phyloP scores from a whole-genome alignment of 2,329 filamentous ascomycete genomes.

The Fusarium lateritium region DNA sequence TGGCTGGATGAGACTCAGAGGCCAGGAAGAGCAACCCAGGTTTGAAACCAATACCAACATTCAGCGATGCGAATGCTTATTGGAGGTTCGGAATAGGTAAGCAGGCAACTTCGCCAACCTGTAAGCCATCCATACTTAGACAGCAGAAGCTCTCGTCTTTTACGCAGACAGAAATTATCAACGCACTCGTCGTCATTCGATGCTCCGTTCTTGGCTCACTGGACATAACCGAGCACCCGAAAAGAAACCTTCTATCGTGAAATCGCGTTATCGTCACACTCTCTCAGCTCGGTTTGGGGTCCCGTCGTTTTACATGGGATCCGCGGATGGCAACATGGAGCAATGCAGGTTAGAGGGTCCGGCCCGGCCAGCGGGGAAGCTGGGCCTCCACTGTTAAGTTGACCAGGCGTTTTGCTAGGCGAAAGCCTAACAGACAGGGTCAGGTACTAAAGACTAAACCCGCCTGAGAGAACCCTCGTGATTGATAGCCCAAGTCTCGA shows the following conservation, averaged over 20 bases:
- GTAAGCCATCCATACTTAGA: not conserved
- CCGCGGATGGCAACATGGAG: conserved; percentile 7
- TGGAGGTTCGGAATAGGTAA: conserved; percentile 17
- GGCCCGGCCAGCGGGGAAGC: conserved; percentile 41
- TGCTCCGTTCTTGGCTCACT: not conserved
- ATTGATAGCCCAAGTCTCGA: conserved; percentile 36
- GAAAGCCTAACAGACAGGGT: conserved; percentile 32
- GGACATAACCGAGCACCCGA: not conserved
- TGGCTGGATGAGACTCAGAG: conserved; percentile 20
- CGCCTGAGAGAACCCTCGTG: conserved; percentile 38
- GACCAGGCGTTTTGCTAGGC: conserved; percentile 7
- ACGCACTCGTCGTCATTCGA: not conserved
- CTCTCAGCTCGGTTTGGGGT: conserved; percentile 22
- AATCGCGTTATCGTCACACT: conserved; percentile 28
- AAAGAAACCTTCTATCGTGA: not conserved
- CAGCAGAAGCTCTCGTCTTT: not conserved
- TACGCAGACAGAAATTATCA: not conserved
- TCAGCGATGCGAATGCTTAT: conserved; percentile 10
- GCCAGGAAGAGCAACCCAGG: conserved; percentile 5
- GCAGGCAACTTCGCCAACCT: conserved; percentile 13
- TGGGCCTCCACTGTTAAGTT: conserved; percentile 43
- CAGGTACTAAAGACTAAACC: conserved; percentile 26
- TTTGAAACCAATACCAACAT: conserved; percentile 29
- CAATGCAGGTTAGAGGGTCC: conserved; percentile 34
- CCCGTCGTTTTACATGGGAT: conserved; percentile 25